Evolutionary conservation across 257 asterid species (phyloP).

Genomic region (Verbascum thapsus): DNA sequence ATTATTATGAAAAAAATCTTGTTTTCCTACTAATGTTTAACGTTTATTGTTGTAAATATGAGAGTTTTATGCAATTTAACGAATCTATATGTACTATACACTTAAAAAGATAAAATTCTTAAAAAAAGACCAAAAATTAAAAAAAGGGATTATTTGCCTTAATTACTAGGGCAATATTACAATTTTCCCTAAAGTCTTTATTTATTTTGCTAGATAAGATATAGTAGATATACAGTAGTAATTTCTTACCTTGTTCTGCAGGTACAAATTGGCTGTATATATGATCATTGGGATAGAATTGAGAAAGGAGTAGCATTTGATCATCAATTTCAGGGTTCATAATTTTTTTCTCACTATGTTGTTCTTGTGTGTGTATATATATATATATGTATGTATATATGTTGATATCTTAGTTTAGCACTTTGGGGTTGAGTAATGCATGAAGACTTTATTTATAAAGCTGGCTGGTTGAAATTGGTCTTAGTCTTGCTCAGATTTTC

Average conservation of each 20-base stretch:
- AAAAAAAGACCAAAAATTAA: no score
- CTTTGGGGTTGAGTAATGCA: slow-evolving; percentile 18
- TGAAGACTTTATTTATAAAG: slow-evolving; percentile 54
- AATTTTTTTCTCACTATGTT: not conserved
- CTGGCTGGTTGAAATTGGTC: slow-evolving; percentile 30
- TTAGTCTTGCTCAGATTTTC: slow-evolving; percentile 29
- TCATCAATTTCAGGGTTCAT: slow-evolving; percentile 45
- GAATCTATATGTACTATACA: no score
- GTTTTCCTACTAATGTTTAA: no score
- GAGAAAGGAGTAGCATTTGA: slow-evolving; percentile 53
- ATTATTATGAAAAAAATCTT: no score
- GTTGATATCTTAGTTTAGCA: slow-evolving; percentile 23
- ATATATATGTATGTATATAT: no score
- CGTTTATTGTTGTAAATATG: no score
- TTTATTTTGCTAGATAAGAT: no score
- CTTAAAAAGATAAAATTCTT: no score
- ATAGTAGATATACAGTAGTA: not conserved
- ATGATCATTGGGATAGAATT: slow-evolving; percentile 28
- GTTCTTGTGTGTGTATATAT: not conserved
- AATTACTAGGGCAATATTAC: no score
- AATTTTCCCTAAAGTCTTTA: no score
- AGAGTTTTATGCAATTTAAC: no score
- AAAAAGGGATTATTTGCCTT: no score
- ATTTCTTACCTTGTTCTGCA: slow-evolving; percentile 30
- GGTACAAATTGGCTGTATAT: slow-evolving; percentile 17